Conservation (phyloP, 2,329 filamentous ascomycete species). For the Cercospora sesami region DNA sequence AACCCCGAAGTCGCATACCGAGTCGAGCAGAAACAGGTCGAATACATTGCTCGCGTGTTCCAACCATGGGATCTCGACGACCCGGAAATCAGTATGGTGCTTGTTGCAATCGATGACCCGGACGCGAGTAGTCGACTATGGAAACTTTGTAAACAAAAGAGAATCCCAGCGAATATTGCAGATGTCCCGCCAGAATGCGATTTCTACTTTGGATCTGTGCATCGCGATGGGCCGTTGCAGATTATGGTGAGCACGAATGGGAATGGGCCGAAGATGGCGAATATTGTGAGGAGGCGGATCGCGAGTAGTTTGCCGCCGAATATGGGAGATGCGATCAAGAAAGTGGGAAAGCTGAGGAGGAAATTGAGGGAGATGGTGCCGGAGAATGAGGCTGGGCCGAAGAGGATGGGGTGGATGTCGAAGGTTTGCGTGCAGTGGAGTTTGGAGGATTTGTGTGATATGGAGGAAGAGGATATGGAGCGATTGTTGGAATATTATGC, state of each 20-base stretch:
- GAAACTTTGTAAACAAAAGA: constrained; percentile 84
- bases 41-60: constrained; percentile 80
- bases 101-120: constrained; percentile 91
- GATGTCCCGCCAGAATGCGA: constrained; percentile 97
- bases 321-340: constrained; percentile 80
- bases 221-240: constrained; percentile 91
- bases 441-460: constrained; percentile 77
- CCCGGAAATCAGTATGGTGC: constrained; percentile 71
- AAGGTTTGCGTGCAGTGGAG: constrained; percentile 84
- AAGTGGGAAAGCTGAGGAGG: constrained; percentile 75
- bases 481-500: constrained; percentile 74
- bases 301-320: constrained; percentile 73
- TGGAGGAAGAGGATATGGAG: constrained; percentile 81
- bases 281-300: constrained; percentile 79
- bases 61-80: constrained; percentile 81
- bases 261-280: constrained; percentile 88
- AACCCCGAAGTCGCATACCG: constrained; percentile 87
- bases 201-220: constrained; percentile 96
- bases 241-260: constrained; percentile 99
- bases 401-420: constrained; percentile 94
- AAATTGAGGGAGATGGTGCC: constrained; percentile 79
- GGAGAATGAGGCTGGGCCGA: constrained; percentile 69
- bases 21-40: constrained; percentile 71
- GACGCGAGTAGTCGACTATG: constrained; percentile 87
- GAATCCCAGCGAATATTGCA: constrained; percentile 90